Conservation (phyloP, 2,329 filamentous ascomycete genomes). For the Fusarium algeriense region DNA sequence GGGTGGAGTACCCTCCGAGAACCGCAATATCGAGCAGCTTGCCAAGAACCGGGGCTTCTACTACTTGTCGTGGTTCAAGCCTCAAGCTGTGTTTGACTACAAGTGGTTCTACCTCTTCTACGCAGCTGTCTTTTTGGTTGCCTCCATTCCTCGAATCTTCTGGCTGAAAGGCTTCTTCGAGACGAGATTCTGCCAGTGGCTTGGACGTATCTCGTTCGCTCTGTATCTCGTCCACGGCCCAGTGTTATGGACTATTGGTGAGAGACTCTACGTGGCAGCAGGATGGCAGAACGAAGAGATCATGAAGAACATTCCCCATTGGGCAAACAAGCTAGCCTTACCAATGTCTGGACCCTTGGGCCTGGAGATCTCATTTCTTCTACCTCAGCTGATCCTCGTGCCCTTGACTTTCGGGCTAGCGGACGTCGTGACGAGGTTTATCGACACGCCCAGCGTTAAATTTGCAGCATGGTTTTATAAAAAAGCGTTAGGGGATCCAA, state of each 20-base stretch:
- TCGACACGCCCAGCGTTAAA: constrained; percentile 72
- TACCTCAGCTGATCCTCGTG: constrained; percentile 70
- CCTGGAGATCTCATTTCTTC: constrained; percentile 69
- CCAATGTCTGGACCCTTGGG: constrained; percentile 69
- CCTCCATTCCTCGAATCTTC: constrained; percentile 67
- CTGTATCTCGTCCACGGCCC: constrained; percentile 76
- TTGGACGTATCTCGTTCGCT: constrained; percentile 72
- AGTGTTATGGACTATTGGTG: constrained; percentile 69
- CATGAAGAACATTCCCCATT: constrained; percentile 63
- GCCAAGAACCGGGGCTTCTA: constrained; percentile 70
- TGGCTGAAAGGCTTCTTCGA: constrained; percentile 72
- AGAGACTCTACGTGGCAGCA: constrained; percentile 71
- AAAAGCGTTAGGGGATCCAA: constrained; percentile 51
- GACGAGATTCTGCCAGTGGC: constrained; percentile 68
- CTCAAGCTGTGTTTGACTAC: constrained; percentile 73
- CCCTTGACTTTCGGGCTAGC: constrained; percentile 71
- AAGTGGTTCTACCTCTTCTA: constrained; percentile 78
- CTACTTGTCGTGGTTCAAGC: constrained; percentile 70
- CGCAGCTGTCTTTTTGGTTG: constrained; percentile 68
- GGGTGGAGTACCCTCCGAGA: constrained; percentile 69
- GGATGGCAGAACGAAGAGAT: constrained; percentile 67
- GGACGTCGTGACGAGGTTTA: constrained; percentile 65
- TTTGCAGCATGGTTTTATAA: constrained; percentile 69
- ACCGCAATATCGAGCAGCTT: constrained; percentile 61
- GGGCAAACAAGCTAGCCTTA: constrained; percentile 68